Percentiles rank a stretch among this genome's conserved stretches.
Conservation (phyloP, 1,284 basidiomycete genomes). For the Boletus hoseneyae region DNA sequence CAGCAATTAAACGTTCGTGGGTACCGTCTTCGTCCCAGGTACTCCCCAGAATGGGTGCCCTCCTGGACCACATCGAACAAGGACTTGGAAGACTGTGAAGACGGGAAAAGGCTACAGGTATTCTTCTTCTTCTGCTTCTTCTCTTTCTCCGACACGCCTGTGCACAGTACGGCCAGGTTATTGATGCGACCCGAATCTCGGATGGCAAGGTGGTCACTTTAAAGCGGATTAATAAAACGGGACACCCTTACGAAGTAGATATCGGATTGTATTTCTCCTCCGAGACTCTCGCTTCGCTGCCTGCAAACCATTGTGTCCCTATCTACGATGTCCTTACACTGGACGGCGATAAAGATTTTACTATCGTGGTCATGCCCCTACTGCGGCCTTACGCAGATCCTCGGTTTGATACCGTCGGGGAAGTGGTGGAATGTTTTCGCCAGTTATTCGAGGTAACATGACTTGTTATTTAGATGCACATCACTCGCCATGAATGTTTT, state of each 20-base stretch:
- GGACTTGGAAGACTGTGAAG: not conserved
- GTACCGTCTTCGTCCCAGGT: slow-evolving; percentile 35
- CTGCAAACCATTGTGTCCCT: no score
- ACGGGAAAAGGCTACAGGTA: slow-evolving; percentile 21
- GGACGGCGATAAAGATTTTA: no score
- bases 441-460: no score
- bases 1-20: slow-evolving; percentile 21
- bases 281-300: no score
- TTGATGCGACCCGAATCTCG: slow-evolving; percentile 20
- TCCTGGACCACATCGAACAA: slow-evolving; percentile 29
- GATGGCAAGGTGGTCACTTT: slow-evolving; percentile 32
- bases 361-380: slow-evolving; percentile 30
- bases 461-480: no score
- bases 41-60: slow-evolving; percentile 34
- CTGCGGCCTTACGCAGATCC: slow-evolving; percentile 21
- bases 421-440: slow-evolving; percentile 27
- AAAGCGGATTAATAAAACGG: slow-evolving; percentile 20
- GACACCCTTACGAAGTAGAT: no score
- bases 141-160: no score
- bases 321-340: no score
- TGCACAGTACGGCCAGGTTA: slow-evolving; percentile 7
- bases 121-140: not conserved
- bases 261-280: no score
- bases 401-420: slow-evolving; percentile 32
- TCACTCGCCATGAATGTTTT: no score